phyloP scores from a whole-genome alignment of 371 early-diverging fungal species.

The Ordospora colligata region DNA sequence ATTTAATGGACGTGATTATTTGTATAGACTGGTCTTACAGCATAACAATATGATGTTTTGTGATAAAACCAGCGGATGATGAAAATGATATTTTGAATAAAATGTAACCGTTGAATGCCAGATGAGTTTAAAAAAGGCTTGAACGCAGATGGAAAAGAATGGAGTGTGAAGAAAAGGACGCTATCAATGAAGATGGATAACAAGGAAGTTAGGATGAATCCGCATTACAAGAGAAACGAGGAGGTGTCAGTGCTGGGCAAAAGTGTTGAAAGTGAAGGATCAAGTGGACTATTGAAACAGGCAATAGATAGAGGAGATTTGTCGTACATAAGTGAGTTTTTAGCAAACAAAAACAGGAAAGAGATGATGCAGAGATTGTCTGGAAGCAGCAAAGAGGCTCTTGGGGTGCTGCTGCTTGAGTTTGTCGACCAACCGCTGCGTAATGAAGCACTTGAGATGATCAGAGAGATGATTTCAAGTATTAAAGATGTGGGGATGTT shows the following conservation, averaged over 20 bases:
- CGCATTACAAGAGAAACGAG: not conserved
- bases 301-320: conserved; percentile 4
- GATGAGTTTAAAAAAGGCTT: no score
- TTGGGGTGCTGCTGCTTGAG: conserved; percentile 26
- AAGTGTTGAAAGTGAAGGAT: not conserved
- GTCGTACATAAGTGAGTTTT: conserved; percentile 16
- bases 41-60: not conserved
- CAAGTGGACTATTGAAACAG: not conserved
- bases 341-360: not conserved
- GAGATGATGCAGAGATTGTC: conserved; percentile 6
- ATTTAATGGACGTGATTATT: not conserved
- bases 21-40: not conserved
- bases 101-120: no score
- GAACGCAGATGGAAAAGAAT: no score
- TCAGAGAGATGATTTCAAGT: conserved; percentile 21
- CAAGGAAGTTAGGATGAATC: not conserved
- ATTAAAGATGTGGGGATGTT: conserved; percentile 10
- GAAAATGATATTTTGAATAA: not conserved
- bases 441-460: conserved; percentile 15
- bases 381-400: not conserved
- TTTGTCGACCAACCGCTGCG: conserved; percentile 32
- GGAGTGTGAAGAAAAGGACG: not conserved
- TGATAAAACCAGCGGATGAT: not conserved
- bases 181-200: not conserved
- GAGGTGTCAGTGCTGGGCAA: not conserved